Evolutionary conservation across 2,329 filamentous ascomycete genomes (phyloP).

Genomic region (Epichloe hybrida): DNA sequence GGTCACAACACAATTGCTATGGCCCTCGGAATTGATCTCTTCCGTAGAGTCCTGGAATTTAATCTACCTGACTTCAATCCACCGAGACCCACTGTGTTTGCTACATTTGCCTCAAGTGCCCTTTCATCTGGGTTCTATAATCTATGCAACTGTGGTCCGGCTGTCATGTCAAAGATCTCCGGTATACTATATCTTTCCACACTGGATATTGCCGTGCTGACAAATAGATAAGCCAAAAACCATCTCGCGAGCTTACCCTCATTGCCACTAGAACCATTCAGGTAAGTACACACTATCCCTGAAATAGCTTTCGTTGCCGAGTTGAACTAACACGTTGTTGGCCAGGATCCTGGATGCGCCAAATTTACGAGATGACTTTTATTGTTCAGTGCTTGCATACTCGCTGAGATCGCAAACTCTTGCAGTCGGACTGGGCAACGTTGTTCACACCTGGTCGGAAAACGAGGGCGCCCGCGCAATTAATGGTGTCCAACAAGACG

Average conservation of each 20-base stretch:
- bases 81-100: neutral
- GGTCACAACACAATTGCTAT: slow-evolving; percentile 61
- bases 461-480: slow-evolving; percentile 44
- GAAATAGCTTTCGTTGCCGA: neutral
- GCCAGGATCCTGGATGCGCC: slow-evolving; percentile 73
- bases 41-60: slow-evolving; percentile 51
- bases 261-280: slow-evolving; percentile 64
- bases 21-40: slow-evolving; percentile 67
- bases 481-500: slow-evolving; percentile 15
- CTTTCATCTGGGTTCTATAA: neutral
- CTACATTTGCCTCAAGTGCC: slow-evolving; percentile 12
- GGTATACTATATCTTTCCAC: neutral
- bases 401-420: slow-evolving; percentile 60
- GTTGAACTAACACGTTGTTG: neutral
- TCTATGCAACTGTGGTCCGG: neutral
- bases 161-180: neutral
- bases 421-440: slow-evolving; percentile 67
- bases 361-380: slow-evolving; percentile 84
- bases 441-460: slow-evolving; percentile 86
- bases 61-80: slow-evolving; percentile 10
- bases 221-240: neutral
- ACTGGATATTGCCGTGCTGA: neutral
- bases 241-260: slow-evolving; percentile 17
- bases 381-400: slow-evolving; percentile 84
- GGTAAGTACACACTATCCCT: slow-evolving; percentile 33